Conservation (phyloP, 768 basidiomycete genomes). For the Lactarius evosmus region DNA sequence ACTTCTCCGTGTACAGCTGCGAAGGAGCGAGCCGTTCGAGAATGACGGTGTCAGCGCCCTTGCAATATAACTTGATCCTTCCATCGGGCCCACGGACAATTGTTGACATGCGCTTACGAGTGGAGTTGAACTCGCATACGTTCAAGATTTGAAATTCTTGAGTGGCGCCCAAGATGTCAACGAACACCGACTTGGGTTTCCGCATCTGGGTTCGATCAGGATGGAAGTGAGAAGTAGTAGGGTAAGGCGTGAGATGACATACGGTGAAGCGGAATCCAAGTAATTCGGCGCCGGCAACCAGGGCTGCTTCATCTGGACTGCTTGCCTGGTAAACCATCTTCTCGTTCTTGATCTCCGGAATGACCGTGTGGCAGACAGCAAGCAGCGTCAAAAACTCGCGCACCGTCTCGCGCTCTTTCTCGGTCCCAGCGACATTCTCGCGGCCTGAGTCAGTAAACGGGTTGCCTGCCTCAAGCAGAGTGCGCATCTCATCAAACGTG, state of each 20-base stretch:
- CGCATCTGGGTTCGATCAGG: conserved; percentile 61
- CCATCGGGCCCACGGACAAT: conserved; percentile 84
- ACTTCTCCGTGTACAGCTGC: conserved; percentile 82
- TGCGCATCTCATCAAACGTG: conserved; percentile 73
- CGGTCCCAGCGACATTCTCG: conserved; percentile 28
- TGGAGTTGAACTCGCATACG: conserved; percentile 98
- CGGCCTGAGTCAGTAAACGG: conserved; percentile 54
- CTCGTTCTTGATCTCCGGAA: conserved; percentile 86
- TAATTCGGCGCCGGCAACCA: conserved; percentile 90
- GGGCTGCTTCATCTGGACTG: conserved; percentile 95
- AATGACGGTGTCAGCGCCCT: conserved; percentile 98
- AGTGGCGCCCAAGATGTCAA: conserved; percentile 67
- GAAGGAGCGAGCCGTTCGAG: conserved; percentile 85
- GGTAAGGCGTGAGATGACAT: conserved; percentile 35
- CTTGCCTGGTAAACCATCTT: conserved; percentile 94
- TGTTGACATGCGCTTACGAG: conserved; percentile 97
- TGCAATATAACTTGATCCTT: conserved; percentile 91
- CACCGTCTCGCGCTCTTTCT: conserved; percentile 40
- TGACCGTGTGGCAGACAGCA: conserved; percentile 97
- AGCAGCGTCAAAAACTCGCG: conserved; percentile 45
- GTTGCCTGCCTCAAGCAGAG: conserved; percentile 47
- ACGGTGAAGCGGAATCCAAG: conserved; percentile 94
- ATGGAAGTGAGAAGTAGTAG: conserved; percentile 12
- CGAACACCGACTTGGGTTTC: conserved; percentile 93
- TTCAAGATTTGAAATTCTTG: conserved; percentile 91